Conservation (phyloP, 805 yeast genomes). For the Hanseniaspora guilliermondii region DNA sequence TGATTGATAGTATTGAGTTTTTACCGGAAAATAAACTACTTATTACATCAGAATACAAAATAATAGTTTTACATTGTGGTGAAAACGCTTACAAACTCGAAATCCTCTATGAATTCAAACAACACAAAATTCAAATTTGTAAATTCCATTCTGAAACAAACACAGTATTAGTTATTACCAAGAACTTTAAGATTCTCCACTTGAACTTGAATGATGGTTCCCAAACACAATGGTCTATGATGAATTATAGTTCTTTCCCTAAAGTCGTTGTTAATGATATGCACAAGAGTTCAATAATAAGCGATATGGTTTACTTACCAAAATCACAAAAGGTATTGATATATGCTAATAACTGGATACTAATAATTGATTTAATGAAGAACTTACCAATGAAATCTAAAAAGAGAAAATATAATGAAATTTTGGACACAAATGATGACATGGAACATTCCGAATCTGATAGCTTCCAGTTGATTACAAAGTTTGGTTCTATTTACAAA, state of each 20-base stretch:
- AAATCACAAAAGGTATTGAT: neutral
- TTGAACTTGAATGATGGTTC: neutral
- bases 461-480: conserved; percentile 4
- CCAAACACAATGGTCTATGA: conserved; percentile 10
- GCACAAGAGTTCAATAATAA: conserved; percentile 1
- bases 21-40: conserved; percentile 6
- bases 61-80: neutral
- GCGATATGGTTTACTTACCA: conserved; percentile 5
- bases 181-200: conserved; percentile 6
- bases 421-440: neutral
- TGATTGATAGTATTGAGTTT: conserved; percentile 5
- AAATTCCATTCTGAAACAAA: neutral
- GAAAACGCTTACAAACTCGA: conserved; percentile 1
- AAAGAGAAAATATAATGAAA: conserved; percentile 11
- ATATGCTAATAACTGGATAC: conserved; percentile 10
- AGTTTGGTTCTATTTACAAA: conserved; percentile 6
- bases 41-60: neutral
- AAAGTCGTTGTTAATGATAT: conserved; percentile 8
- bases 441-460: neutral
- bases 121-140: conserved; percentile 3
- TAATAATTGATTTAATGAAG: conserved; percentile 3
- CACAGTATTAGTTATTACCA: conserved; percentile 1
- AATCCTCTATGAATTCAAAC: neutral
- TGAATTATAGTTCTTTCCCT: conserved; percentile 9
- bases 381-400: conserved; percentile 12